These are phyloP conservation scores for Erythrophleum fordii DNA, from an alignment of 306 rosid species.

Conservation along the genomic window DNA sequence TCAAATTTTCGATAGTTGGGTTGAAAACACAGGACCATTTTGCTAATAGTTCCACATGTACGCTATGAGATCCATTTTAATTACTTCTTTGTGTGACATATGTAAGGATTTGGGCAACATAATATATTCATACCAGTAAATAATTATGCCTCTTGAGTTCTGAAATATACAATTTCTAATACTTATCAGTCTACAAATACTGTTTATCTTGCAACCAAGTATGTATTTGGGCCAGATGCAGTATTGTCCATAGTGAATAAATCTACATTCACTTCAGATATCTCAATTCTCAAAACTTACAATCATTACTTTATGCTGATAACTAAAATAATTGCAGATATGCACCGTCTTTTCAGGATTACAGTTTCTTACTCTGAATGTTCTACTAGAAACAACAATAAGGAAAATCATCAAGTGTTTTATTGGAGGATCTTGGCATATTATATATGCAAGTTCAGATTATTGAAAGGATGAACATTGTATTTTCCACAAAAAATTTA, in stretches of 20 bases:
- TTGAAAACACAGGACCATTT: neutral
- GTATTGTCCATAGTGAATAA: neutral
- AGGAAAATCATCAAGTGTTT: neutral
- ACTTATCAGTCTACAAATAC: neutral
- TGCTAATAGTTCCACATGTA: neutral
- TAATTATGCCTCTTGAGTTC: neutral
- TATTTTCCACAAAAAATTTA: neutral
- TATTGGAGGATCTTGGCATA: neutral
- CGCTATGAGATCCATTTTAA: neutral
- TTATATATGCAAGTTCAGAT: neutral
- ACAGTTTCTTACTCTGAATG: neutral
- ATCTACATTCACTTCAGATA: neutral
- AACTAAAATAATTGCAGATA: neutral
- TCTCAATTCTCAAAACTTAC: neutral
- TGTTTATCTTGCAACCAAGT: neutral
- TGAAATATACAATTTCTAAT: neutral
- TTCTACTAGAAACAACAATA: neutral
- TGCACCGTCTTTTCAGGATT: neutral
- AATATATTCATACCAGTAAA: neutral
- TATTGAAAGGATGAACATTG: neutral
- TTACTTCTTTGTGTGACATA: slow-evolving; percentile 10
- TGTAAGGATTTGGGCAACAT: neutral
- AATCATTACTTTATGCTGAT: neutral
- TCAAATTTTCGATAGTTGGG: neutral
- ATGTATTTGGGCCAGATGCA: neutral